These are phyloP conservation scores for Setaria italica DNA, from an alignment of 202 grass and related monocot species.

Conservation along the genomic window DNA sequence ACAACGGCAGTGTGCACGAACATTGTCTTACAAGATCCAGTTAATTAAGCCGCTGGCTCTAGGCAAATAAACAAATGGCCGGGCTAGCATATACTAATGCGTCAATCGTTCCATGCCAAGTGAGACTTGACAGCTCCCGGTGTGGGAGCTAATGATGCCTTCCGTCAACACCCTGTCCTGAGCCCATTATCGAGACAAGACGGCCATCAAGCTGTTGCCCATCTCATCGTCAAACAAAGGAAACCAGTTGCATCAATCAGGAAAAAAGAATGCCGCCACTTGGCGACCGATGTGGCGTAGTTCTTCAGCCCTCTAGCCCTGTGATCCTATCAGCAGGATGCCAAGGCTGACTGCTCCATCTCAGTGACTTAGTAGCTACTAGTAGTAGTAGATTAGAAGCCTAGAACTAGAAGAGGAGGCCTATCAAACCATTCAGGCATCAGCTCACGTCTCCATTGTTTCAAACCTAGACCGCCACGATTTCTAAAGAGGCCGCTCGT, in stretches of 20 bases:
- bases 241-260: neutral
- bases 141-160: neutral
- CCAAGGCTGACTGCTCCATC: neutral
- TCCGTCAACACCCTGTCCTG: slow-evolving; percentile 24
- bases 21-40: neutral
- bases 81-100: neutral
- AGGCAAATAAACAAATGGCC: neutral
- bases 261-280: slow-evolving; percentile 8
- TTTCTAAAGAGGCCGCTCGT: slow-evolving; percentile 3
- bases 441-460: slow-evolving; percentile 9
- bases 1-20: neutral
- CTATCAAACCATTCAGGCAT: neutral
- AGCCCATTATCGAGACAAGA: slow-evolving; percentile 34
- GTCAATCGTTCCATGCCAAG: slow-evolving; percentile 15
- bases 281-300: neutral
- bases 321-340: neutral
- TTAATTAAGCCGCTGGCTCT: neutral
- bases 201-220: neutral
- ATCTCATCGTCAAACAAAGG: slow-evolving; percentile 18
- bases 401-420: neutral
- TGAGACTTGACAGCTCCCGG: slow-evolving; percentile 37
- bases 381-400: neutral
- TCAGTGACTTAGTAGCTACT: neutral
- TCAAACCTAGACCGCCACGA: slow-evolving; percentile 28
- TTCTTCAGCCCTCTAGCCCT: neutral